Evolutionary conservation across 441 rosid genomes (phyloP).

Genomic region (Raphanus hybrid): DNA sequence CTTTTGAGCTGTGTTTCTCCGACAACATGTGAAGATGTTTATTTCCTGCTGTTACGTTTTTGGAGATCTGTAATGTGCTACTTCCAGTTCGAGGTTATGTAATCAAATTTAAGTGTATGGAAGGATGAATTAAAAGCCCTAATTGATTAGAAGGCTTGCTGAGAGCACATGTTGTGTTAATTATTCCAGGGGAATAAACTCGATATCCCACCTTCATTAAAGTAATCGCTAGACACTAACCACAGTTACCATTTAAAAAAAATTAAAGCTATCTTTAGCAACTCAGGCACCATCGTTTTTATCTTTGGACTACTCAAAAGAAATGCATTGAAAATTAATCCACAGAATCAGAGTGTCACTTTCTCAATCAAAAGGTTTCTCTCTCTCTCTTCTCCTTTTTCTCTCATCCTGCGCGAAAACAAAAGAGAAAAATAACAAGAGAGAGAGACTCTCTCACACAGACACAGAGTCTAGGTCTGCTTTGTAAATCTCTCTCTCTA

Average conservation of each 20-base stretch:
- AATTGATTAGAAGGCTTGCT: slow-evolving; percentile 4
- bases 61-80: not conserved
- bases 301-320: not conserved
- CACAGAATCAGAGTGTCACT: slow-evolving; percentile 37
- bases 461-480: slow-evolving; percentile 35
- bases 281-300: not conserved
- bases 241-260: not conserved
- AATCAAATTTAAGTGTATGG: not conserved
- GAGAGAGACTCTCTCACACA: not conserved
- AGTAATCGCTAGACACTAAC: slow-evolving; percentile 25
- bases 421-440: slow-evolving; percentile 20
- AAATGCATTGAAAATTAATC: slow-evolving; percentile 20
- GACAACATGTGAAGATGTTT: not conserved
- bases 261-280: not conserved
- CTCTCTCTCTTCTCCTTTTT: slow-evolving; percentile 33
- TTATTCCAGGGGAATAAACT: slow-evolving; percentile 22
- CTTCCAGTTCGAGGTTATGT: not conserved
- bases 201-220: slow-evolving; percentile 22
- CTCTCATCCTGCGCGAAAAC: slow-evolving; percentile 39
- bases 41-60: not conserved
- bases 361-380: slow-evolving; percentile 44
- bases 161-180: slow-evolving; percentile 16
- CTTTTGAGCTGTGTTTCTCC: not conserved
- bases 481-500: slow-evolving; percentile 34
- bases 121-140: not conserved